Conservation (phyloP, 495 filamentous ascomycete genomes). For the Bacidia gigantensis region DNA sequence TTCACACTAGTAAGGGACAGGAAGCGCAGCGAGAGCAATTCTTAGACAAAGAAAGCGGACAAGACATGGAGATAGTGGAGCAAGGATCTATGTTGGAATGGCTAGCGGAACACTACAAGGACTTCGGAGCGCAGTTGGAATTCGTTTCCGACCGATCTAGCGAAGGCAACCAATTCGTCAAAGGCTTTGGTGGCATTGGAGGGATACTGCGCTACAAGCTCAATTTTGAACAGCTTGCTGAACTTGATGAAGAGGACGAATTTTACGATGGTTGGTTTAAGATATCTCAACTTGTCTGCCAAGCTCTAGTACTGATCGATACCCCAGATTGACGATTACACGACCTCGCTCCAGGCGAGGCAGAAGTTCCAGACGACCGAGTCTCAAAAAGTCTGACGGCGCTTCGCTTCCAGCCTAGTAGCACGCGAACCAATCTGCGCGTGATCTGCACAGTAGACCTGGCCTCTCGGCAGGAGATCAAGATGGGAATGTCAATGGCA, state of each 20-base stretch:
- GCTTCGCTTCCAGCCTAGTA: slow-evolving; percentile 27
- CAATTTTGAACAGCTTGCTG: slow-evolving; percentile 97
- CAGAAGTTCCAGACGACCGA: slow-evolving; percentile 58
- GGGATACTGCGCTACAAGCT: slow-evolving; percentile 97
- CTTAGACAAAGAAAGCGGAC: slow-evolving; percentile 84
- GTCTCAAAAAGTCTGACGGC: slow-evolving; percentile 47
- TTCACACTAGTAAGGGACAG: slow-evolving; percentile 81
- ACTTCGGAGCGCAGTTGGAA: slow-evolving; percentile 92
- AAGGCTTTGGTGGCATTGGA: slow-evolving; percentile 96
- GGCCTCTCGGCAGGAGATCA: not conserved
- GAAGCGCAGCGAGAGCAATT: slow-evolving; percentile 71
- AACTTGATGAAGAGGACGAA: slow-evolving; percentile 91
- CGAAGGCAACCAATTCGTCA: slow-evolving; percentile 98
- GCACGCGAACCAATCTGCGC: not conserved
- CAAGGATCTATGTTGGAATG: slow-evolving; percentile 91
- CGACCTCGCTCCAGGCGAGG: slow-evolving; percentile 84
- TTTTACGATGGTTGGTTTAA: slow-evolving; percentile 77
- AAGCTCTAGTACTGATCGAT: slow-evolving; percentile 16
- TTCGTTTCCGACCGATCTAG: slow-evolving; percentile 94
- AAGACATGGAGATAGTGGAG: slow-evolving; percentile 87
- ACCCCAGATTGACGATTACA: slow-evolving; percentile 77
- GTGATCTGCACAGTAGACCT: not conserved
- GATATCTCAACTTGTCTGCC: slow-evolving; percentile 10
- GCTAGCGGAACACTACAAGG: slow-evolving; percentile 94
- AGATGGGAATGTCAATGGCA: not conserved